Evolutionary conservation across 176 grass and related monocot genomes (phyloP).

Genomic region (Bonia amplexicaulis): DNA sequence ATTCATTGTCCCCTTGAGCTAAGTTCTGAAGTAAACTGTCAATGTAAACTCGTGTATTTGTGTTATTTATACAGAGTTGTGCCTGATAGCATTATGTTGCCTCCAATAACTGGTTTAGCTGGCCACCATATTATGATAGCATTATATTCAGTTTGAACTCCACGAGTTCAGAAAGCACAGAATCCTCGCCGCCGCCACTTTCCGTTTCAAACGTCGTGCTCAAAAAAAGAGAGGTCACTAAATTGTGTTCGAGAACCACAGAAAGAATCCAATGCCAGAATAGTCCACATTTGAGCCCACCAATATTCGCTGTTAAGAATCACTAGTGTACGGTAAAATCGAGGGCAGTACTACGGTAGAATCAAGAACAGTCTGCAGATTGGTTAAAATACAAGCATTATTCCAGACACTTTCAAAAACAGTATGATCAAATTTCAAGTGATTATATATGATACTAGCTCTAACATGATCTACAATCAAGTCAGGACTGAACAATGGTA

Average conservation of each 20-base stretch:
- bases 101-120: not conserved
- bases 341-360: not conserved
- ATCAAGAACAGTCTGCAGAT: constrained; percentile 29
- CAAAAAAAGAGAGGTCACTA: constrained; percentile 25
- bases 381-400: not conserved
- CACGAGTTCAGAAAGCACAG: not conserved
- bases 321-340: not conserved
- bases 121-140: too few relatives aligned
- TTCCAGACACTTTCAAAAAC: not conserved
- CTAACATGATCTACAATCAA: constrained; percentile 11
- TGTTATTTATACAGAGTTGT: not conserved
- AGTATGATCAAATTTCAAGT: not conserved
- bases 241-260: constrained; percentile 22
- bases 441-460: not conserved
- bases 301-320: constrained; percentile 20
- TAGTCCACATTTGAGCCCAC: constrained; percentile 23
- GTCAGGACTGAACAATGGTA: not conserved
- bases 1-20: constrained; percentile 13
- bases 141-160: not conserved
- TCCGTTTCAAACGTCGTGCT: not conserved
- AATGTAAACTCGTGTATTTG: constrained; percentile 26
- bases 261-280: constrained; percentile 38
- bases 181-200: not conserved
- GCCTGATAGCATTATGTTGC: not conserved
- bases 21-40: constrained; percentile 5